Base-by-base conservation (phyloP, 345 rosid genomes). In the Murraya paniculata region DNA sequence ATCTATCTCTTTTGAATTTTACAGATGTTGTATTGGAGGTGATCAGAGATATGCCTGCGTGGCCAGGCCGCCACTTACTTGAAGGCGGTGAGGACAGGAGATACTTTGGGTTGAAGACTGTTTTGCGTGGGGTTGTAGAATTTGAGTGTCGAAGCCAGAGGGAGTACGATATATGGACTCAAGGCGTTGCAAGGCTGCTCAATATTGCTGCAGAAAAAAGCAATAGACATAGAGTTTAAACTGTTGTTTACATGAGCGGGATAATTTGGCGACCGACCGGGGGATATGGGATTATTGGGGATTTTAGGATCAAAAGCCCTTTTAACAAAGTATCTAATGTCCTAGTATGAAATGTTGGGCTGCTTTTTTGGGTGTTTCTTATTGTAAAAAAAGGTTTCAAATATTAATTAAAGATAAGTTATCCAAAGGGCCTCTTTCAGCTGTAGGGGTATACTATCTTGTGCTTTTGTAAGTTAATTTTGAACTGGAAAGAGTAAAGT, bases 91-190 rank as follows among this genome's bases (percentile, higher is more conserved):
- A 94, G 83, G 36, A 92, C 65, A 77, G 93, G 64, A 79, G 95
- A 56, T 94, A 96, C 82, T 96, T 96, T 11, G 99, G 84, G 18
- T 81, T 92, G 76, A 90, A 91, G 90, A 91, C 97, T 0, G 77
- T 88, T 70, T 24, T 65, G 65, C 87, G 87, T 13, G 94, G 97
- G 16, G 85, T 88, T 28, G 88, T 96, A 0, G 97, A 96, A 66
- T 96, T 95, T 25, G 98, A 95, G 78, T 93, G 97, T 86, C 60
- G 75, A 74, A 91, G 75, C 85, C 97, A 91, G 85, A 91, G 85
- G 68, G 98, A 96, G 68, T 89, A 94, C 72, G 97, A 96, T 78
- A 73, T 90, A 50, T 96, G 97, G 97, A 92, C 99, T 75, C 94
- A 90, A 53, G 98, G 98, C n/a, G 95, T 96, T 13, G 76, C 97